Evolutionary conservation across 2,329 filamentous ascomycete species (phyloP), one percentile per base, ranked within the genome.

Genomic region (Mollisia scopiformis): DNA sequence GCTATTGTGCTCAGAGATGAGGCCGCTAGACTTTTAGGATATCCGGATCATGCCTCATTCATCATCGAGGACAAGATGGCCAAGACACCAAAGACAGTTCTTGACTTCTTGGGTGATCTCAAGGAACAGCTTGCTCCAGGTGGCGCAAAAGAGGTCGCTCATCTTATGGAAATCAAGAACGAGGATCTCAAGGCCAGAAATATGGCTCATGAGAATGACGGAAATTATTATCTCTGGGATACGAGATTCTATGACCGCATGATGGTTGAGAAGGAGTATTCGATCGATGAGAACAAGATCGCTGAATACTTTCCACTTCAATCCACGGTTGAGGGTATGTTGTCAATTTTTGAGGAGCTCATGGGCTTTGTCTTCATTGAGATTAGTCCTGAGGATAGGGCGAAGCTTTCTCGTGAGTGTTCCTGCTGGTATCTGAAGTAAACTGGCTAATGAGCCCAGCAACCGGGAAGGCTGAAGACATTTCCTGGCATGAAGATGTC

Each of bases 21-120:
- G 74, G 88, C 87, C 19, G 92, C 91, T 13, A 85, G 89, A 55
- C 81, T 94, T 51, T 81, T 94, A 1, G 90, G 90, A 13, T 95
- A 93, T 74, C 82, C 85, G 6, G 87, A 92, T 71, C 90, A 94
- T 72, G 91, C 91, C 19, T 84, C 87, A 51, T 88, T 93, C 74
- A 80, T 85, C 50, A 88, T 95, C 39, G 90, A 93, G 71, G 87
- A 91, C 70, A 94, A 93, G 82, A 95, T 95, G 91, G 90, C 91
- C 50, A 93, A 93, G 80, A 87, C 83, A 1, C 83, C 89, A 1
- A 82, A 86, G 71, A 89, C 84, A 0, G 91, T 95, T 11, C 83
- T 89, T 65, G 83, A 86, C 55, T 94, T 95, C 75, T 78, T 95
- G 7, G 82, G 80, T 5, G 90, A 93, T 72, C 79, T 95, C 62